Conservation (phyloP, 352 stramenopile genomes). For the Pythium aphanidermatum region DNA sequence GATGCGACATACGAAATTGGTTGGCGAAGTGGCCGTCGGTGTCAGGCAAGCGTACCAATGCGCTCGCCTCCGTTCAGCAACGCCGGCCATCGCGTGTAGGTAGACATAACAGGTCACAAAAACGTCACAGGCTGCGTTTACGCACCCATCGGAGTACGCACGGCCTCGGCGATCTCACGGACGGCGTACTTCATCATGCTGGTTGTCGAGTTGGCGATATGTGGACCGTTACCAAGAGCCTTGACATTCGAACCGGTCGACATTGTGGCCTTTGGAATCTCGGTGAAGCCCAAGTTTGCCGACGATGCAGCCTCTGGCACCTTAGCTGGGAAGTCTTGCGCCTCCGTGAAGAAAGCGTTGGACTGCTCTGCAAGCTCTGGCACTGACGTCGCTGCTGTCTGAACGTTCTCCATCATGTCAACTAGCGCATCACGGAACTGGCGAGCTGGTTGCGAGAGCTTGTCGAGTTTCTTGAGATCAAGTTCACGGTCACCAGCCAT, state of each 20-base stretch:
- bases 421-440: conserved; percentile 44
- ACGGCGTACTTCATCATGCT: conserved; percentile 50
- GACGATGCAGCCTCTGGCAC: conserved; percentile 34
- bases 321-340: conserved; percentile 36
- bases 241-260: conserved; percentile 38
- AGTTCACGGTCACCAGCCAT: conserved; percentile 40
- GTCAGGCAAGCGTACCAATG: too few species aligned
- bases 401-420: conserved; percentile 44
- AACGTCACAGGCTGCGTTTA: conserved; percentile 3
- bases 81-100: too few species aligned
- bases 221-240: conserved; percentile 35
- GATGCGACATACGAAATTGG: too few species aligned
- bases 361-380: conserved; percentile 38
- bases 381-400: conserved; percentile 38
- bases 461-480: conserved; percentile 38
- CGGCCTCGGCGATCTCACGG: conserved; percentile 32
- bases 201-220: conserved; percentile 37
- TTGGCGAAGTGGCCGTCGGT: too few species aligned
- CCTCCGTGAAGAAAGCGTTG: conserved; percentile 29
- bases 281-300: conserved; percentile 31
- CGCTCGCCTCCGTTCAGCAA: too few species aligned
- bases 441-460: conserved; percentile 29
- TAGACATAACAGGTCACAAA: too few species aligned
- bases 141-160: conserved; percentile 30
- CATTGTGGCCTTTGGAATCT: conserved; percentile 34